Evolutionary conservation across 2,329 filamentous ascomycete species (phyloP), one percentile per base, ranked within the genome.

Genomic region (Penicillium sclerotiorum): DNA sequence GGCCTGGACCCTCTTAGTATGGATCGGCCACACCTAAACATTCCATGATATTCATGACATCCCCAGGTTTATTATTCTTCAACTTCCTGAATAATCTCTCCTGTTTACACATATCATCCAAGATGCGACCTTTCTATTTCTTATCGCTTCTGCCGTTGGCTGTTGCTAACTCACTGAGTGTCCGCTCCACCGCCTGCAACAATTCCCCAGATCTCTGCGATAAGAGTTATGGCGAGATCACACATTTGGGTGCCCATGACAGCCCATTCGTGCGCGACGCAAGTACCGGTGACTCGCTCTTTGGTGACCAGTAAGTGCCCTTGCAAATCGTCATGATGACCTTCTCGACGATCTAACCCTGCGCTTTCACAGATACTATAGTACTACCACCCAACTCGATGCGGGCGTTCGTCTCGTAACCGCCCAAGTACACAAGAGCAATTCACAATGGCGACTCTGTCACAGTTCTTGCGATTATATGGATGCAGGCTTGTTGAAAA

Each of bases 161-260:
- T 8, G 57, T 62, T 11, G 67, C 66, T 39, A 62, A 59, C 36
- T 55, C 61, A 11, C 40, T 68, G 25, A 58, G 48, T 46, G 67
- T 58, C 52, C 74, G 57, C 52, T 49, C 69, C 9, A 72, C 71
- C 18, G 83, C 85, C 25, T 94, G 90, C 80, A 94, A 94, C 74
- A 93, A 93, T 77, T 90, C 87, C 1, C 87, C 88, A 0, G 74
- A 78, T 36, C 80, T 94, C 33, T 94, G 90, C 76, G 76, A 73
- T 53, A 83, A 82, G 56, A 73, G 81, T 15, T 94, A 94, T 75
- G 85, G 84, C 73, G 83, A 87, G 58, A 81, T 94, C 60, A 92
- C 89, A 3, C 81, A 92, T 68, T 82, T 93, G 63, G 88, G 88
- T 18, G 87, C 87, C 15, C 89, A 92, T 73, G 81, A 91, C 72